These are phyloP conservation scores for Cytospora leucostoma DNA, from an alignment of 2,329 filamentous ascomycete genomes.

Conservation along the genomic window DNA sequence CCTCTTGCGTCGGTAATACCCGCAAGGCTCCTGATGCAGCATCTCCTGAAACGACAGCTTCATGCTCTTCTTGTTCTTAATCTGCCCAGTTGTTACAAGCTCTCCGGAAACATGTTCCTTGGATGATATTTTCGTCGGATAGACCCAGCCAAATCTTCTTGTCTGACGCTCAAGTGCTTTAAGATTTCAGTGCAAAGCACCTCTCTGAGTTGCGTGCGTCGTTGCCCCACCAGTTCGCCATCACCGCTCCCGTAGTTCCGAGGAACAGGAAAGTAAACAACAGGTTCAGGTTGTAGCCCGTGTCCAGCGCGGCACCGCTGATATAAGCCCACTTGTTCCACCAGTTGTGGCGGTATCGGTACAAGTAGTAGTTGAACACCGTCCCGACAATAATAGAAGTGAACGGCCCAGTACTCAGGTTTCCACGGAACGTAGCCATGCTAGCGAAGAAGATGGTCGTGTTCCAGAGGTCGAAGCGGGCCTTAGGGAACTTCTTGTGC, in stretches of 20 bases:
- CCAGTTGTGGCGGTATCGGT: slow-evolving; percentile 28
- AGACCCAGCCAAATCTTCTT: no score
- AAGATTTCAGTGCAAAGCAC: slow-evolving; percentile 26
- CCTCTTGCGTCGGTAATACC: no score
- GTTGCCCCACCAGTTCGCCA: slow-evolving; percentile 32
- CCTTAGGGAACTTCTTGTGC: slow-evolving; percentile 26
- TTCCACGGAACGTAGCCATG: slow-evolving; percentile 28
- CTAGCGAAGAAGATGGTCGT: slow-evolving; percentile 31
- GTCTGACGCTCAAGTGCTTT: background rate
- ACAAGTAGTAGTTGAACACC: slow-evolving; percentile 29
- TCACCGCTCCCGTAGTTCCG: slow-evolving; percentile 27
- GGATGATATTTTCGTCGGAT: no score
- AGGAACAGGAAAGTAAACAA: slow-evolving; percentile 30
- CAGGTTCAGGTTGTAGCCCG: slow-evolving; percentile 30
- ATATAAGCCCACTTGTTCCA: slow-evolving; percentile 31
- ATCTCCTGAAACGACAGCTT: no score
- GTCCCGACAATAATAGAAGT: slow-evolving; percentile 28
- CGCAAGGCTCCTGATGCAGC: no score
- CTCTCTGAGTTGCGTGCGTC: slow-evolving; percentile 26
- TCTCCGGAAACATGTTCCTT: no score
- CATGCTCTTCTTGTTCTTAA: no score
- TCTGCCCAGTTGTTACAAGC: no score
- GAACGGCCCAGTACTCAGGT: slow-evolving; percentile 29
- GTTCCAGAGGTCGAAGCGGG: slow-evolving; percentile 30
- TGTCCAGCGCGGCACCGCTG: slow-evolving; percentile 29